phyloP scores from a whole-genome alignment of 164 flowering plant species.

The Magnolia sinica region DNA sequence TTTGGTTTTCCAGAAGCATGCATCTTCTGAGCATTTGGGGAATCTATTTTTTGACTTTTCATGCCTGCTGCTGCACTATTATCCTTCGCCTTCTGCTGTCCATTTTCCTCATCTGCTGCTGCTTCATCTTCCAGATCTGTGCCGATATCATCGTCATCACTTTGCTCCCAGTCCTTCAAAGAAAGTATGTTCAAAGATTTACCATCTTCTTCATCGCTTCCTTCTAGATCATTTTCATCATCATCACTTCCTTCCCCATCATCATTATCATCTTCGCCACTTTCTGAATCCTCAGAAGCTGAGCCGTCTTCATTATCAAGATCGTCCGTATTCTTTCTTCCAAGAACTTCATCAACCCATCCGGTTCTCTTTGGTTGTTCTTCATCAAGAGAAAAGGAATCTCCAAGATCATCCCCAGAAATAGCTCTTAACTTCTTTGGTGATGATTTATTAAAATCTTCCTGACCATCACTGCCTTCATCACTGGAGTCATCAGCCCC shows the following conservation, averaged over 20 bases:
- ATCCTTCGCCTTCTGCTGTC: constrained; percentile 16
- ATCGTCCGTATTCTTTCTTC: constrained; percentile 33
- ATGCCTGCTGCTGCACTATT: constrained; percentile 9
- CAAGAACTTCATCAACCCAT: constrained; percentile 78
- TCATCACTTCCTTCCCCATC: constrained; percentile 33
- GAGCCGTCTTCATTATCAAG: constrained; percentile 41
- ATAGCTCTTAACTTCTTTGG: constrained; percentile 35
- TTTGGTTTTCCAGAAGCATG: constrained; percentile 24
- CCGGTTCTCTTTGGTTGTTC: constrained; percentile 41
- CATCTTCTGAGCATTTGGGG: constrained; percentile 20
- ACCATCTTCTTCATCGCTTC: constrained; percentile 27
- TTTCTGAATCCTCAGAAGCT: constrained; percentile 46
- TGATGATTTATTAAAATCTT: constrained; percentile 32
- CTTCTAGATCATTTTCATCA: constrained; percentile 27
- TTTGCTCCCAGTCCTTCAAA: constrained; percentile 90
- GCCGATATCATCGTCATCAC: constrained; percentile 67
- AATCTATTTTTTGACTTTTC: constrained; percentile 17
- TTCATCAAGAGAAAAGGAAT: constrained; percentile 63
- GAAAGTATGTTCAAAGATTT: constrained; percentile 25
- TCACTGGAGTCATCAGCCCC: constrained; percentile 64
- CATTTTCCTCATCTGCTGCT: constrained; percentile 20
- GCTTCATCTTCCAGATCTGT: constrained; percentile 43
- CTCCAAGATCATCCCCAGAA: constrained; percentile 97
- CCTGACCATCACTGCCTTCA: constrained; percentile 48
- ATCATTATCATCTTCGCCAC: constrained; percentile 26